Evolutionary conservation across 352 stramenopile genomes (phyloP).

Genomic region (Pythium dissotocum): DNA sequence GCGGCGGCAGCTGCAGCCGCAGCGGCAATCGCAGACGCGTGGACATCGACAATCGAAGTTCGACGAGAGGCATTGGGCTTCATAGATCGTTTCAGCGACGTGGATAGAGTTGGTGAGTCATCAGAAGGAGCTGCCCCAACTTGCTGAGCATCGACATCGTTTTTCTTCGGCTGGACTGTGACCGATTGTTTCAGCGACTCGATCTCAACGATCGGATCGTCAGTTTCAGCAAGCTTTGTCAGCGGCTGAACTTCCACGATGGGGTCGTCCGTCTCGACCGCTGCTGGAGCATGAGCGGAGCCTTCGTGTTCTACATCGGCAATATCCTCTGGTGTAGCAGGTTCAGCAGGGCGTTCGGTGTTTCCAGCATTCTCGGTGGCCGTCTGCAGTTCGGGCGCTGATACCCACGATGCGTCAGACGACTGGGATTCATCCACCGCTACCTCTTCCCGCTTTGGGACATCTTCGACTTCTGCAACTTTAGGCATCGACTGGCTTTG

Average conservation of each 20-base stretch:
- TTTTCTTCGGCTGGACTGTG: neutral
- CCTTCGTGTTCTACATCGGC: too few relatives aligned
- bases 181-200: neutral
- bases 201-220: neutral
- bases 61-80: neutral
- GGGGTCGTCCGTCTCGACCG: neutral
- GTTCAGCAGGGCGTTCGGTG: neutral
- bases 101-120: neutral
- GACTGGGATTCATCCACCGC: neutral
- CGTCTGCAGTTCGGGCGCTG: neutral
- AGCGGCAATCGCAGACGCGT: constrained; percentile 17
- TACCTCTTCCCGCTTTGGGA: too few relatives aligned
- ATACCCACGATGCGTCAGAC: neutral
- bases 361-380: neutral
- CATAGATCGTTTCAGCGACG: neutral
- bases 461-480: neutral
- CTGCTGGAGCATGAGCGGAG: too few relatives aligned
- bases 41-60: constrained; percentile 6
- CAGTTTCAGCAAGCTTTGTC: neutral
- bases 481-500: neutral
- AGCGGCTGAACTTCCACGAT: neutral
- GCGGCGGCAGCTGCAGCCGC: constrained; percentile 20
- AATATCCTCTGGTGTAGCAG: too few relatives aligned
- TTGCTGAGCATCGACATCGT: neutral
- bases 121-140: neutral